Evolutionary conservation across 108 stramenopile species (phyloP).

Genomic region (Stephanodiscus minutulus): DNA sequence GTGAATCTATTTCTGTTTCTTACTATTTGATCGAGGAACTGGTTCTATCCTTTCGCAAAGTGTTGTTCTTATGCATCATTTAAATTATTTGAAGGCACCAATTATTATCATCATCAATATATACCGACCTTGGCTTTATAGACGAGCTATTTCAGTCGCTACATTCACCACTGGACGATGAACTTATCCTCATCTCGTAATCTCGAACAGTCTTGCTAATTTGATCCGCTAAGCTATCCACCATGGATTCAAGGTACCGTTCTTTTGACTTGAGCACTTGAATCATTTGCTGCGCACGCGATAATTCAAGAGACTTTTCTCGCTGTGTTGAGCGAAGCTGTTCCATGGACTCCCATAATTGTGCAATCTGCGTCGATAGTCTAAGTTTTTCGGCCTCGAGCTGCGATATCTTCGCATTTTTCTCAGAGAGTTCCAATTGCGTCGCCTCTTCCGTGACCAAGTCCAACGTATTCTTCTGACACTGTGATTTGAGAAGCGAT

Average conservation of each 20-base stretch:
- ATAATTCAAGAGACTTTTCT: conserved; percentile 32
- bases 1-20: too few relatives aligned
- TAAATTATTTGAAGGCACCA: too few relatives aligned
- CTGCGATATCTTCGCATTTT: neutral
- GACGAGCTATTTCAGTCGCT: too few relatives aligned
- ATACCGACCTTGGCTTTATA: too few relatives aligned
- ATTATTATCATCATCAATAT: too few relatives aligned
- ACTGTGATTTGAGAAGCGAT: conserved; percentile 14
- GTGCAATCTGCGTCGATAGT: conserved; percentile 15
- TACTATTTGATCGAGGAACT: too few relatives aligned
- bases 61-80: too few relatives aligned
- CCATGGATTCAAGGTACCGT: conserved; percentile 37
- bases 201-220: conserved; percentile 41
- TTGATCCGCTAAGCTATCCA: conserved; percentile 35
- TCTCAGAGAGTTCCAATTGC: neutral
- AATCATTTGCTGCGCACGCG: conserved; percentile 40
- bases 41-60: too few relatives aligned
- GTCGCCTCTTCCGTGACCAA: neutral
- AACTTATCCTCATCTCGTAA: conserved; percentile 35
- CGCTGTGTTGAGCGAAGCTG: conserved; percentile 25
- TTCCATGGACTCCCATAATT: conserved; percentile 6
- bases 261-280: conserved; percentile 49
- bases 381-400: conserved; percentile 21
- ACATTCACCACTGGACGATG: neutral
- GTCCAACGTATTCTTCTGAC: conserved; percentile 18